These are phyloP conservation scores for Taphrina wiesneri DNA, from an alignment of 1,139 yeast genomes.

Conservation along the genomic window DNA sequence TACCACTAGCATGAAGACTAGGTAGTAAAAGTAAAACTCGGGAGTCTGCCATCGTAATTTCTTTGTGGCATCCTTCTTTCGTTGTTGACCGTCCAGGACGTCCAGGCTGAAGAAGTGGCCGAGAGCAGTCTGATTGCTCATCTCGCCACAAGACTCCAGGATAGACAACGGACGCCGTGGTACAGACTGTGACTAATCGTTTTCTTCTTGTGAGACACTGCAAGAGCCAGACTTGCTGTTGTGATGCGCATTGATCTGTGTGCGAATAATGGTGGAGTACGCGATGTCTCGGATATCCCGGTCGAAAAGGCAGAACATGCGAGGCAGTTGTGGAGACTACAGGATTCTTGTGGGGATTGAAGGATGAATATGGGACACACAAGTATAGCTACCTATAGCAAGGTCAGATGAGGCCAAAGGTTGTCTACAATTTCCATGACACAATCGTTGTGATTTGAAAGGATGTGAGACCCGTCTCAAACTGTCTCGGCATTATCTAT, in stretches of 20 bases:
- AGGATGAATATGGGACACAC: too few relatives aligned
- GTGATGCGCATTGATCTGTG: too few relatives aligned
- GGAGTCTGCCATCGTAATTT: conserved; percentile 32
- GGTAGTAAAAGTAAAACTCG: conserved; percentile 34
- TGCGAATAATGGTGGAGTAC: neutral
- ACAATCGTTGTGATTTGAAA: neutral
- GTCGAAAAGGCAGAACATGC: too few relatives aligned
- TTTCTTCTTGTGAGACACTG: too few relatives aligned
- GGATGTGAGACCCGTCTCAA: neutral
- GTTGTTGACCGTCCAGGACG: conserved; percentile 28
- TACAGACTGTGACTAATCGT: too few relatives aligned
- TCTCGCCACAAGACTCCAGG: neutral
- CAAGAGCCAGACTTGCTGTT: too few relatives aligned
- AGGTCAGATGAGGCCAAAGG: too few relatives aligned
- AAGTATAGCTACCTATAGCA: too few relatives aligned
- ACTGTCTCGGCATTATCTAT: neutral
- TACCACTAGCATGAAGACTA: conserved; percentile 12
- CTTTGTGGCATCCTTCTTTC: conserved; percentile 4
- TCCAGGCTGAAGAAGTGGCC: conserved; percentile 24
- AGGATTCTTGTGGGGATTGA: too few relatives aligned
- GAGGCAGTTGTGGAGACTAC: neutral
- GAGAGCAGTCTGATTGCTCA: neutral
- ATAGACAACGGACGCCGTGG: too few relatives aligned
- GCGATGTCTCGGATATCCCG: neutral
- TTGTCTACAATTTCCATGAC: neutral